Evolutionary conservation across 305 asterid genomes (phyloP), one percentile per base, ranked within the genome.

Genomic region (Solanum hybrid): DNA sequence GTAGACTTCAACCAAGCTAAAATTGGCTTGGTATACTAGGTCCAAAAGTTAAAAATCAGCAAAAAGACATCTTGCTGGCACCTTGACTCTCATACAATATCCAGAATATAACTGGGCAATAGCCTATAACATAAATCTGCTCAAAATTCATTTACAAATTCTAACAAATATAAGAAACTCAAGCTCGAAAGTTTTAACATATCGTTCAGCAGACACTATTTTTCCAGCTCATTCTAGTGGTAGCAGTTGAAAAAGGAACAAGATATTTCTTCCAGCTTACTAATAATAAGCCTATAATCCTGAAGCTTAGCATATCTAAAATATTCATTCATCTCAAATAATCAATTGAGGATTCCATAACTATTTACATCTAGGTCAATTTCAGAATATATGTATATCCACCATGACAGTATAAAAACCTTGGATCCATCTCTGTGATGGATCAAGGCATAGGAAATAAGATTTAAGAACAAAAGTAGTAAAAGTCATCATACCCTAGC

Each of bases 401-500:
- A 15, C 80, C 80, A 75, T 11, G 34, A 75, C 37, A 31, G 39
- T 4, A 8, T 33, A 34, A 34, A 79, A 79, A 79, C 7, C 20
- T 36, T 36, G 57, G 31, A 79, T 22, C 85, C 57, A 14, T 36
- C 57, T 11, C 20, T 79, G 5, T 34, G 79, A 86, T 10, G 37
- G 78, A 70, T 14, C 31, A 31, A 85, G 4, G 73, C 20, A n/a
- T 4, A 33, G 31, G 13, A 31, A 70, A 86, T 39, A 70, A 38
- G 83, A 87, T 87, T 87, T 70, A n/a, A n/a, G 89, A 51, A 24
- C 79, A 37, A 68, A 86, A 61, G 36, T 7, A 26, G n/a, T 31
- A 83, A 87, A 84, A 45, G 65, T 86, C 92, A 93, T 82, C 92
- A 93, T 90, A 91, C 95, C 97, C 96, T 95, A 93, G 89, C 90